A percentile compares a stretch with the other conserved stretches of the same genome.
These are phyloP conservation scores for Pterocarpus macrocarpus DNA, from an alignment of 306 rosid species.

Conservation along the genomic window DNA sequence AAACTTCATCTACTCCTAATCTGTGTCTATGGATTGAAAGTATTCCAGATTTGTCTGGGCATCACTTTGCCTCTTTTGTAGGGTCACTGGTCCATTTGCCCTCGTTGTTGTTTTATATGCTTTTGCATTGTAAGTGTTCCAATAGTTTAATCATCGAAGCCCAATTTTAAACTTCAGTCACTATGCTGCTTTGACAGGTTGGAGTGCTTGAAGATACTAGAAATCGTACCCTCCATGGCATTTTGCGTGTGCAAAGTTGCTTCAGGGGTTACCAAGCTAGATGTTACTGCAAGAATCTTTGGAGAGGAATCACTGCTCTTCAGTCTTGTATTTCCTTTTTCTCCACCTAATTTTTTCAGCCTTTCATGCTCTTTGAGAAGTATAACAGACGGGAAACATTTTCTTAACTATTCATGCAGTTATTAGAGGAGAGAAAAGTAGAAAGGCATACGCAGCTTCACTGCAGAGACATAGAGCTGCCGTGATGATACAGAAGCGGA, in stretches of 20 bases:
- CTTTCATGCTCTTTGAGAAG: conserved; percentile 47
- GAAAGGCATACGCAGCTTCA: conserved; percentile 70
- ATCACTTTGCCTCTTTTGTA: too few species aligned
- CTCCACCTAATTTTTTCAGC: conserved; percentile 37
- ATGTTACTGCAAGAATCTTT: conserved; percentile 68
- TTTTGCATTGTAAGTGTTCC: too few species aligned
- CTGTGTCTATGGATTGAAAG: neutral
- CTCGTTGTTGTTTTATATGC: too few species aligned
- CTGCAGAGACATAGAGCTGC: conserved; percentile 83
- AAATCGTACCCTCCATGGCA: conserved; percentile 92
- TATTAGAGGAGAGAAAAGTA: conserved; percentile 76
- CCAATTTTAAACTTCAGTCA: conserved; percentile 2
- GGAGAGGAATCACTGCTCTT: conserved; percentile 75
- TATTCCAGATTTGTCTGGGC: too few species aligned
- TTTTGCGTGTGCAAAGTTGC: conserved; percentile 95
- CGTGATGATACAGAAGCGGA: conserved; percentile 70
- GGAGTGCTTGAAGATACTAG: conserved; percentile 98
- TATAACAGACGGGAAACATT: conserved; percentile 20
- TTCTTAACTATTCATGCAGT: conserved; percentile 63
- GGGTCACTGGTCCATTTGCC: too few species aligned
- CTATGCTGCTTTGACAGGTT: conserved; percentile 59
- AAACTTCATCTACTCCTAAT: conserved; percentile 33
- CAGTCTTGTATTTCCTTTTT: conserved; percentile 79
- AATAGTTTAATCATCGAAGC: too few species aligned
- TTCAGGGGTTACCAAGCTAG: conserved; percentile 95